Conservation (phyloP, 1,284 basidiomycete genomes). For the Microbotryomycetes sp. region DNA sequence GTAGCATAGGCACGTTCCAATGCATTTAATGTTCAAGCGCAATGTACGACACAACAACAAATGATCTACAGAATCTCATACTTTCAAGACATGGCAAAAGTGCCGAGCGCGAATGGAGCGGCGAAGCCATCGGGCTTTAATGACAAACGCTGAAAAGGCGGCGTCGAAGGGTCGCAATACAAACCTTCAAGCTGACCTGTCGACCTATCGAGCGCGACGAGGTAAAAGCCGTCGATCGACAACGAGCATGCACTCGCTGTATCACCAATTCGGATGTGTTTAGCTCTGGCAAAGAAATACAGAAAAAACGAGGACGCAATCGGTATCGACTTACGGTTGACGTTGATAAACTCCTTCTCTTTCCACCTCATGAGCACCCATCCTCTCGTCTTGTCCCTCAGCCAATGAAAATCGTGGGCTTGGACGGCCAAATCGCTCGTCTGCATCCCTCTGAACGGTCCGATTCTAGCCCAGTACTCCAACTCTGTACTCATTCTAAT, state of each 20-base stretch:
- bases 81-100: background rate
- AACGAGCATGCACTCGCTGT: slow-evolving; percentile 18
- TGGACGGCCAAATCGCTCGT: slow-evolving; percentile 8
- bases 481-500: slow-evolving; percentile 7
- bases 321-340: slow-evolving; percentile 6
- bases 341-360: slow-evolving; percentile 24
- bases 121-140: slow-evolving; percentile 3
- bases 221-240: slow-evolving; percentile 25
- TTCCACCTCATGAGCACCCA: slow-evolving; percentile 30
- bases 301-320: background rate
- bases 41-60: background rate
- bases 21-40: background rate
- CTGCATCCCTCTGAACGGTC: slow-evolving; percentile 22
- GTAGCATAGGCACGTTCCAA: background rate
- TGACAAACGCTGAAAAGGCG: slow-evolving; percentile 21
- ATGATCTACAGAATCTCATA: background rate
- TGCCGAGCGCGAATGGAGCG: slow-evolving; percentile 1
- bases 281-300: background rate
- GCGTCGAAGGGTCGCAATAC: slow-evolving; percentile 22
- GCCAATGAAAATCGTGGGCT: slow-evolving; percentile 8
- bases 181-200: slow-evolving; percentile 27
- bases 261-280: too few relatives aligned
- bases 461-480: slow-evolving; percentile 21
- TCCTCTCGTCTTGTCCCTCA: slow-evolving; percentile 12
- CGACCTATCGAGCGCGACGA: slow-evolving; percentile 12